These are phyloP conservation scores for Astragalus membranaceus DNA, from an alignment of 306 rosid species.

Conservation along the genomic window DNA sequence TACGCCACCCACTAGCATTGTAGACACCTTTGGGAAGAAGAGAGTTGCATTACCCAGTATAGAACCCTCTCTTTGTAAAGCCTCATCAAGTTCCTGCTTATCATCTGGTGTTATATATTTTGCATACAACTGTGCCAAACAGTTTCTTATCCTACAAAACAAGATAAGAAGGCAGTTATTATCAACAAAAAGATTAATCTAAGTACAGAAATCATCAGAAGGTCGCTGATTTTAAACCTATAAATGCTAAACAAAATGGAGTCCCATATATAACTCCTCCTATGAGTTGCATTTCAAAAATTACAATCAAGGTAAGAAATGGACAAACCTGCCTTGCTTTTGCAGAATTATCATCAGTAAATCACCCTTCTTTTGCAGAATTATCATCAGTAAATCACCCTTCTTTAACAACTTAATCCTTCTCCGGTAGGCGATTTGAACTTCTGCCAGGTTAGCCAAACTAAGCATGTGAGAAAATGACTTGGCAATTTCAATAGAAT, in stretches of 20 bases:
- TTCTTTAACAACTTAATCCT: constrained; percentile 87
- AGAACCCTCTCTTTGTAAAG: constrained; percentile 95
- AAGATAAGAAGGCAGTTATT: constrained; percentile 1
- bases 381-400: constrained; percentile 94
- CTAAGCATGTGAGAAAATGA: constrained; percentile 99
- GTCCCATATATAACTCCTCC: neutral
- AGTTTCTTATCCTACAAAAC: constrained; percentile 76
- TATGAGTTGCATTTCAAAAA: neutral
- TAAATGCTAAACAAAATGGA: neutral
- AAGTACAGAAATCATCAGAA: neutral
- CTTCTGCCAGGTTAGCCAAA: constrained; percentile 95
- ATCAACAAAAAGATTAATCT: neutral
- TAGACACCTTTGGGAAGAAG: too few species aligned
- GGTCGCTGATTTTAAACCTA: too few species aligned
- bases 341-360: constrained; percentile 94
- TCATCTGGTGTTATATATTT: constrained; percentile 98
- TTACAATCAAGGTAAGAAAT: neutral
- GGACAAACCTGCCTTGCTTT: constrained; percentile 75
- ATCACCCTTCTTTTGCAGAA: too few species aligned
- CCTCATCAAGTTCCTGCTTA: constrained; percentile 97
- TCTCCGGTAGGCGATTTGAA: constrained; percentile 95
- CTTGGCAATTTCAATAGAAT: constrained; percentile 84
- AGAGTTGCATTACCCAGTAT: too few species aligned
- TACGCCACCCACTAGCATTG: too few species aligned
- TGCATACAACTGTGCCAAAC: constrained; percentile 83